phyloP scores from a whole-genome alignment of 306 rosid species.

The Cicer chorassanicum region DNA sequence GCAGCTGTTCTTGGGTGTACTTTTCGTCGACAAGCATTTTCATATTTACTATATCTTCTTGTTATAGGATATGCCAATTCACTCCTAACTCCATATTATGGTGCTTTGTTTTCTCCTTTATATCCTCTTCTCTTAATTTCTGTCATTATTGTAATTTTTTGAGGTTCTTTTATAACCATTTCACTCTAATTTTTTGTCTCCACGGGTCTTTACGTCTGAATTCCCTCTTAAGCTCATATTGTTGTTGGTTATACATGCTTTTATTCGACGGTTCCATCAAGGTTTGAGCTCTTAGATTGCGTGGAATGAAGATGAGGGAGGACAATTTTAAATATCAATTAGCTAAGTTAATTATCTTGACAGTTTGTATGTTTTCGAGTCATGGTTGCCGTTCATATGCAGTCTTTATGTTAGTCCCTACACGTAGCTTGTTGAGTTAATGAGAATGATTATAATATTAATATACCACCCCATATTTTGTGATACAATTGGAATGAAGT shows the following conservation, averaged over 20 bases:
- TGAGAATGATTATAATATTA: conserved; percentile 26
- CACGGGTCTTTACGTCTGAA: not conserved
- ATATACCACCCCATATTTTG: conserved; percentile 27
- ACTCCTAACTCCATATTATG: not conserved
- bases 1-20: not conserved
- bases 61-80: not conserved
- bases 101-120: not conserved
- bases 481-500: conserved; percentile 1
- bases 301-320: conserved; percentile 26
- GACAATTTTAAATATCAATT: not conserved
- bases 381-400: conserved; percentile 17
- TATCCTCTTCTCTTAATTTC: not conserved
- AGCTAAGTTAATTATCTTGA: not conserved
- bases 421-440: conserved; percentile 31
- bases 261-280: conserved; percentile 17
- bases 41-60: not conserved
- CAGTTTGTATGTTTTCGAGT: conserved; percentile 24
- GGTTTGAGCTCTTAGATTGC: conserved; percentile 3
- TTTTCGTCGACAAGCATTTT: not conserved
- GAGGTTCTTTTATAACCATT: not conserved
- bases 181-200: not conserved
- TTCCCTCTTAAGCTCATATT: not conserved
- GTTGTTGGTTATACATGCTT: conserved; percentile 2
- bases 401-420: not conserved
- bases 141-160: not conserved